Evolutionary conservation across 1,284 basidiomycete genomes (phyloP), one percentile per base, ranked within the genome.

Genomic region (Exsudoporus floridanus): DNA sequence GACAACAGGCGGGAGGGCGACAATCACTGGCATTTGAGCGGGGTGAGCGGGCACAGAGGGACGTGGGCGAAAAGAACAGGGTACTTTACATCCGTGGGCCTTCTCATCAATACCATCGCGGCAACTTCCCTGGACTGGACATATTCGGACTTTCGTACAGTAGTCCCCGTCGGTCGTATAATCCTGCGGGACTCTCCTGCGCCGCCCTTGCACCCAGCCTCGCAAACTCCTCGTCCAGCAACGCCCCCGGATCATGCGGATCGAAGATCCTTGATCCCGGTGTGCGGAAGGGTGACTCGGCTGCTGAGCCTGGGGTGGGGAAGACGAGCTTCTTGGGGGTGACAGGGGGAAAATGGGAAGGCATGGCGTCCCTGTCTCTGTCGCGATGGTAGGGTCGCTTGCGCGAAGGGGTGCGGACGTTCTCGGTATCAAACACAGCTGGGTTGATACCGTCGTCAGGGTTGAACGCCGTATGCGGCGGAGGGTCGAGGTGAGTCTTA

Each of bases 191-290:
- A 56, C 82, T 86, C 46, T 81, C 82, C 27, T 75, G 66, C 25
- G 58, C 68, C 28, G 70, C 69, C 39, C 55, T 69, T 13, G 73
- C 72, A 5, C 76, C 74, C 50, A 82, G 67, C 47, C 80, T 70
- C 43, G 76, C 77, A 50, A 88, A 70, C 54, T 88, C 86, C 44
- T 88, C 86, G 44, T 87, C 83, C 28, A 88, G 69, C 37, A 88
- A 60, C 33, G 76, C 72, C 19, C 78, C 72, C 6, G 86, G 83
- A 65, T 88, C 86, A 57, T 86, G 82, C 27, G 85, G 85, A 62
- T 88, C 86, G 54, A 80, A 80, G 19, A 85, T 74, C 30, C 77
- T 70, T 25, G 75, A 71, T 10, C 74, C 74, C 8, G 82, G 83
- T 4, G 82, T 84, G n/a, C 82, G 77, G 70, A 82, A 81, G 1